A percentile compares a stretch with the other conserved stretches of the same genome.
Conservation (phyloP, 768 basidiomycete species). For the Tylopilus rubrobrunneus region DNA sequence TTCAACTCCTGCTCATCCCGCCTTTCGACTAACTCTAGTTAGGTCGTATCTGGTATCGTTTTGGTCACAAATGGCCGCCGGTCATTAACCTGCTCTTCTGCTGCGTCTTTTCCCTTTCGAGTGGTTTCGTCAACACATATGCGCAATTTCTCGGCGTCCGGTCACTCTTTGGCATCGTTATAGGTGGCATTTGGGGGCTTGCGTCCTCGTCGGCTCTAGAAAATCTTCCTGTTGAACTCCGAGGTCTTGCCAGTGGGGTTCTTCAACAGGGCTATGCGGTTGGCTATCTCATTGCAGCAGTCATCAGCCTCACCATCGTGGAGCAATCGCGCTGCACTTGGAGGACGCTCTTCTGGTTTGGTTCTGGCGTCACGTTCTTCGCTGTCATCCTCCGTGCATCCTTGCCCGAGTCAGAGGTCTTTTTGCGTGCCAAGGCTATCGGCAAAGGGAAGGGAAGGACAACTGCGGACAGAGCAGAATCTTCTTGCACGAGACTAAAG, state of each 20-base stretch:
- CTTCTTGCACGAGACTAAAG: conserved; percentile 69
- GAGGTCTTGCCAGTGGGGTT: conserved; percentile 81
- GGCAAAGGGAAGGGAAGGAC: conserved; percentile 40
- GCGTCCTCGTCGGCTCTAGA: conserved; percentile 81
- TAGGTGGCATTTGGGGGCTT: conserved; percentile 90
- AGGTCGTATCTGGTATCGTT: conserved; percentile 81
- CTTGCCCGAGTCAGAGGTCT: conserved; percentile 77
- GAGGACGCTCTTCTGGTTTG: conserved; percentile 82
- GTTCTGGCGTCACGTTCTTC: conserved; percentile 62
- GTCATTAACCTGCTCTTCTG: conserved; percentile 72
- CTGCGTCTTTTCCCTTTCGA: conserved; percentile 68
- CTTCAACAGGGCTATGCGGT: conserved; percentile 88
- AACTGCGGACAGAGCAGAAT: conserved; percentile 49
- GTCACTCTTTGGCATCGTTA: conserved; percentile 79
- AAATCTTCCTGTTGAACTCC: conserved; percentile 80
- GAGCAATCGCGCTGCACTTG: conserved; percentile 41
- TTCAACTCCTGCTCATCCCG: neutral
- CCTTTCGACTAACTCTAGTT: neutral
- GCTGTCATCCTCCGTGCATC: conserved; percentile 62
- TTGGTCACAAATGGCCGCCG: conserved; percentile 91
- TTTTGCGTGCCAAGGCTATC: conserved; percentile 59
- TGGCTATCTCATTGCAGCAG: conserved; percentile 81
- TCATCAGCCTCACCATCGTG: conserved; percentile 70
- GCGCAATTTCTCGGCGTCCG: conserved; percentile 76
- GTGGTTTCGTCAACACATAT: conserved; percentile 78